These are phyloP conservation scores for Wickerhamiella alocasiicola DNA, from an alignment of 805 yeast genomes.

Conservation along the genomic window DNA sequence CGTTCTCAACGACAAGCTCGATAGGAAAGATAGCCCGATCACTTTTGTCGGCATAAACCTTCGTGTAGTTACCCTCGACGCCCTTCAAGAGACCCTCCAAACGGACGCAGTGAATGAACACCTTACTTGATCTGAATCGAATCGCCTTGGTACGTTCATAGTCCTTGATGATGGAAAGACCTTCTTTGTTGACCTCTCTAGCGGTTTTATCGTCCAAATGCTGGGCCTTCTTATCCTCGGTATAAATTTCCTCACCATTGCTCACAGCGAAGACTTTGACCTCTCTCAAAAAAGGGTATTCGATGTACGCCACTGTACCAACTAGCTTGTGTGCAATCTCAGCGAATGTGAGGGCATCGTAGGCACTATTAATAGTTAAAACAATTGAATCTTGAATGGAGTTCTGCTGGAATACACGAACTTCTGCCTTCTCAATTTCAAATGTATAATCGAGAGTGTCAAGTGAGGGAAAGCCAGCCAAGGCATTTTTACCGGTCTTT, in stretches of 20 bases:
- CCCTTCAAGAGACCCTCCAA: slow-evolving; percentile 68
- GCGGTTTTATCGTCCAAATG: slow-evolving; percentile 37
- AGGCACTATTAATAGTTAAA: slow-evolving; percentile 43
- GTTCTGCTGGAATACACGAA: slow-evolving; percentile 72
- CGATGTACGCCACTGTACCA: slow-evolving; percentile 53
- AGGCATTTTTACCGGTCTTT: slow-evolving; percentile 49
- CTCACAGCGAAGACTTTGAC: slow-evolving; percentile 53
- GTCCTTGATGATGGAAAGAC: slow-evolving; percentile 30
- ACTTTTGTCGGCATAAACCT: slow-evolving; percentile 41
- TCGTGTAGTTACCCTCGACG: slow-evolving; percentile 60
- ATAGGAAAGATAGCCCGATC: slow-evolving; percentile 53
- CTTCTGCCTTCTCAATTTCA: slow-evolving; percentile 47
- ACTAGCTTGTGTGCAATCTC: slow-evolving; percentile 54
- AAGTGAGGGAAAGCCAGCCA: slow-evolving; percentile 87
- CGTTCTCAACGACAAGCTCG: slow-evolving; percentile 66
- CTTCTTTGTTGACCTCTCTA: slow-evolving; percentile 24
- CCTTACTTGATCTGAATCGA: slow-evolving; percentile 38
- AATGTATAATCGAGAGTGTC: slow-evolving; percentile 49
- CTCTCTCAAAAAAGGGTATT: slow-evolving; percentile 88
- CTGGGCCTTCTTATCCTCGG: background rate
- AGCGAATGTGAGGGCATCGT: slow-evolving; percentile 32
- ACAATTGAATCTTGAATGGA: slow-evolving; percentile 74
- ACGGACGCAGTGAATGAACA: slow-evolving; percentile 56
- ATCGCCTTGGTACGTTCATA: slow-evolving; percentile 49
- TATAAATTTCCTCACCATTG: slow-evolving; percentile 31